Evolutionary conservation across 257 asterid species (phyloP).

Genomic region (Ligustrum vulgare): DNA sequence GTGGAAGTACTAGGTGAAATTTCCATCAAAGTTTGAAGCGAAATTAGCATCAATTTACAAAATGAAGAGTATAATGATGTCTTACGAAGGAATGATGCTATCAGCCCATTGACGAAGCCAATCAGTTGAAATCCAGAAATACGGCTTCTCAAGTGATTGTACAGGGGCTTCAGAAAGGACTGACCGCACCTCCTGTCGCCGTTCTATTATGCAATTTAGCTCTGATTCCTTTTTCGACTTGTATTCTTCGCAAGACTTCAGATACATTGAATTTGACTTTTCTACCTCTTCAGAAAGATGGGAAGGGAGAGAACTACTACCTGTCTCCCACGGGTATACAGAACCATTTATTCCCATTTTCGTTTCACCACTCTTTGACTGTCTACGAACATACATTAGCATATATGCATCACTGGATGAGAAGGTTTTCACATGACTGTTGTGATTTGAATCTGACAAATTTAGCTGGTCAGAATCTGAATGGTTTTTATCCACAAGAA

Average conservation of each 20-base stretch:
- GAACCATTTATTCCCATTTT: slow-evolving; percentile 41
- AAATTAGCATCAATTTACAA: slow-evolving; percentile 8
- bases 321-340: slow-evolving; percentile 30
- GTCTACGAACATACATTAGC: slow-evolving; percentile 81
- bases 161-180: slow-evolving; percentile 87
- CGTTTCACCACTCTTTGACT: slow-evolving; percentile 33
- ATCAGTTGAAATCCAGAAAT: slow-evolving; percentile 85
- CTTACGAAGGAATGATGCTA: slow-evolving; percentile 65
- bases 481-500: slow-evolving; percentile 43
- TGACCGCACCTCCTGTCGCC: slow-evolving; percentile 85
- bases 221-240: slow-evolving; percentile 59
- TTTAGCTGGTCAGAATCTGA: slow-evolving; percentile 34
- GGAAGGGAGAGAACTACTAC: slow-evolving; percentile 51
- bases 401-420: slow-evolving; percentile 95
- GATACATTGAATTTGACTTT: slow-evolving; percentile 45
- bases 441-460: slow-evolving; percentile 41
- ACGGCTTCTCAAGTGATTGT: slow-evolving; percentile 54
- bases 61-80: slow-evolving; percentile 6
- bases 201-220: slow-evolving; percentile 53
- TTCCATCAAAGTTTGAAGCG: neutral
- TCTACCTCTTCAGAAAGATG: slow-evolving; percentile 75
- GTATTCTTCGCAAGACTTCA: slow-evolving; percentile 68
- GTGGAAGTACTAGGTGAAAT: slow-evolving; percentile 3
- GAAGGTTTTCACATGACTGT: slow-evolving; percentile 50
- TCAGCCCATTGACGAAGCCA: slow-evolving; percentile 99